Percentiles rank a stretch among this genome's conserved stretches.
Conservation (phyloP, 495 filamentous ascomycete genomes). For the Apodospora peruviana region DNA sequence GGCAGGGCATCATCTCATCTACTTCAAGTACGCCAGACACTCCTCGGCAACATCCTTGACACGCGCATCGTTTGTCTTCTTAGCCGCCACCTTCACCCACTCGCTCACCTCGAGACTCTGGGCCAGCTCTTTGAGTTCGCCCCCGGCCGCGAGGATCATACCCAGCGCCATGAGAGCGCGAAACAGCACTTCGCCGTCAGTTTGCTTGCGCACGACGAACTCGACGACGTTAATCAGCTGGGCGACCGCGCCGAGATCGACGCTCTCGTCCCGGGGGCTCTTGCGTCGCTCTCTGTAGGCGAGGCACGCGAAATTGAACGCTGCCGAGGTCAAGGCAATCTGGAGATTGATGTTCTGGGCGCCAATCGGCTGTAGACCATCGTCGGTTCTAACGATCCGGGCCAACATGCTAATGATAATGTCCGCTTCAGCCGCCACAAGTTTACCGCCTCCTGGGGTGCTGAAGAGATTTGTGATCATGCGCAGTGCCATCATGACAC, state of each 20-base stretch:
- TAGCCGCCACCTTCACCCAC: conserved; percentile 36
- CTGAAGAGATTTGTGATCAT: conserved; percentile 84
- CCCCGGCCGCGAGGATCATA: conserved; percentile 57
- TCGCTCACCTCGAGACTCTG: conserved; percentile 38
- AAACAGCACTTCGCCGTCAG: conserved; percentile 78
- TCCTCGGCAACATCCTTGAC: conserved; percentile 54
- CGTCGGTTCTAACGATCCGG: conserved; percentile 42
- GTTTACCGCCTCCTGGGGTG: conserved; percentile 60
- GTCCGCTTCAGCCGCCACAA: conserved; percentile 56
- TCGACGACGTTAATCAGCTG: conserved; percentile 44
- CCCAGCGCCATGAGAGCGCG: conserved; percentile 77
- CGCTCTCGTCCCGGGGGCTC: background rate
- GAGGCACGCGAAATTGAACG: conserved; percentile 78
- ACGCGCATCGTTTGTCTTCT: conserved; percentile 47
- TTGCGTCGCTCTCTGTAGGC: conserved; percentile 25
- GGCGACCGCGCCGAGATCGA: conserved; percentile 12
- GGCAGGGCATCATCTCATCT: too few species aligned
- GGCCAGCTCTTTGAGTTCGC: conserved; percentile 40
- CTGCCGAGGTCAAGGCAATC: conserved; percentile 74
- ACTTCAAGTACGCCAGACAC: conserved; percentile 45
- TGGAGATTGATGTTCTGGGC: conserved; percentile 73
- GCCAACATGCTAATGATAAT: conserved; percentile 37
- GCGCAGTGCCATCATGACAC: conserved; percentile 79
- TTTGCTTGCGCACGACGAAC: conserved; percentile 55
- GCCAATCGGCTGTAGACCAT: conserved; percentile 38